phyloP scores from a whole-genome alignment of 164 flowering plant species.

The Annona squamosa region DNA sequence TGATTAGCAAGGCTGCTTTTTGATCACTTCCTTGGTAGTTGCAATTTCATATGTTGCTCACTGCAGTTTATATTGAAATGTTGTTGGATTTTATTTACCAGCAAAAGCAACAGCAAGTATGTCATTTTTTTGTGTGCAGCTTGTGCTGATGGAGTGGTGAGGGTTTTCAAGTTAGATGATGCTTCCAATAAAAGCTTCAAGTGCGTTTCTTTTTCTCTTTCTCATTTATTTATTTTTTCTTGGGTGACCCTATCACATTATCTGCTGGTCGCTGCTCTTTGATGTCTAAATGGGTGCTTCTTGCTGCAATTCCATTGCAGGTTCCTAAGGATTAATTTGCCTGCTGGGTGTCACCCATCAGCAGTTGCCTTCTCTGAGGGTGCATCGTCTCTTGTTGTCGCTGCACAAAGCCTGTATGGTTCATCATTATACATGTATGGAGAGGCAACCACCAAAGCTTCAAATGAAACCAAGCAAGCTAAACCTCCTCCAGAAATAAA shows the following conservation, averaged over 20 bases:
- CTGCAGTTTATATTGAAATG: background rate
- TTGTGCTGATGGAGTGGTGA: conserved; percentile 85
- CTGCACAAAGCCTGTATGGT: conserved; percentile 68
- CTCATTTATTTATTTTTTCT: too few relatives aligned
- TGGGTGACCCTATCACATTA: too few relatives aligned
- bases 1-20: too few relatives aligned
- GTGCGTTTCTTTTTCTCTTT: conserved; percentile 32
- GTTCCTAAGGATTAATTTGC: conserved; percentile 76
- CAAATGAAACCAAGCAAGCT: conserved; percentile 52
- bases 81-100: background rate
- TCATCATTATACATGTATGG: conserved; percentile 78
- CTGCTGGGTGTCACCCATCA: conserved; percentile 82
- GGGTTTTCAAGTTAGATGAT: conserved; percentile 90
- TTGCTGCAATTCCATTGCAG: conserved; percentile 28
- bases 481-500: conserved; percentile 87
- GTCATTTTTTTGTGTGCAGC: conserved; percentile 35
- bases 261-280: background rate
- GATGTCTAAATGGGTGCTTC: background rate
- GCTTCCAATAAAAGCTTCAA: conserved; percentile 85
- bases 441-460: conserved; percentile 48
- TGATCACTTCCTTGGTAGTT: background rate
- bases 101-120: background rate
- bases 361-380: conserved; percentile 75
- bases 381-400: conserved; percentile 71
- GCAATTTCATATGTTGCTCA: background rate